Percentiles rank a stretch among this genome's conserved stretches.
phyloP scores from a whole-genome alignment of 371 early-diverging fungal species.

The Syncephalastrum racemosum region DNA sequence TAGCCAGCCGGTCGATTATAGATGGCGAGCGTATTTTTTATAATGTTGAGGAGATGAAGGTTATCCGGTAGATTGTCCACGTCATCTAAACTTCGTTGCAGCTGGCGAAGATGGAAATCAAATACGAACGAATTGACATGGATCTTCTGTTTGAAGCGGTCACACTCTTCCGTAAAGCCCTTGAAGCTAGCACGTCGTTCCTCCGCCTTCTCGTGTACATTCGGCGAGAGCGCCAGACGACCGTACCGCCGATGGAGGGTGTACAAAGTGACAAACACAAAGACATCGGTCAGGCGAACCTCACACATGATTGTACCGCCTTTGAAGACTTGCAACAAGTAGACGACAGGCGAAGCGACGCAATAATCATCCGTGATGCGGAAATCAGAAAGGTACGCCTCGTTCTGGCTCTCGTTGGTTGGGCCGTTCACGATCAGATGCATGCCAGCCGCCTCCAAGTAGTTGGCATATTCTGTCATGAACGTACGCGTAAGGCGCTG shows the following conservation, averaged over 20 bases:
- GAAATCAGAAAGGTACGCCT: constrained; percentile 33
- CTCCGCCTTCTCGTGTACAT: constrained; percentile 49
- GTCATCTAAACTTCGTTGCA: constrained; percentile 59
- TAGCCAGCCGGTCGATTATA: constrained; percentile 64
- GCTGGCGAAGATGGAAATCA: constrained; percentile 75
- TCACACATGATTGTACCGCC: constrained; percentile 77
- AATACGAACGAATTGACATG: constrained; percentile 84
- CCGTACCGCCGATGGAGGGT: constrained; percentile 70
- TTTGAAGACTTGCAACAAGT: constrained; percentile 63
- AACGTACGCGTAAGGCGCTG: constrained; percentile 55
- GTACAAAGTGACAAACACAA: constrained; percentile 74
- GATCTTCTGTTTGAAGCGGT: constrained; percentile 62
- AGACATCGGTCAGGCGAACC: constrained; percentile 66
- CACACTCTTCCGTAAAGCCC: constrained; percentile 69
- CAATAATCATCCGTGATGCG: constrained; percentile 29
- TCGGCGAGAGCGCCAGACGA: constrained; percentile 45
- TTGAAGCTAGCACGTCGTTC: constrained; percentile 54
- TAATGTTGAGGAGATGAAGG: constrained; percentile 61
- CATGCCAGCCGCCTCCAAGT: constrained; percentile 70
- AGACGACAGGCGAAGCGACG: constrained; percentile 59
- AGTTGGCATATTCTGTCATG: constrained; percentile 67
- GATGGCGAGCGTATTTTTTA: constrained; percentile 57
- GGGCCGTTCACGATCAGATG: constrained; percentile 50
- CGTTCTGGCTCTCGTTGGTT: constrained; percentile 22
- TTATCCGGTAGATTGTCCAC: constrained; percentile 35